Conservation (phyloP, 2,329 filamentous ascomycete genomes). For the Paraphaeosphaeria minitans region DNA sequence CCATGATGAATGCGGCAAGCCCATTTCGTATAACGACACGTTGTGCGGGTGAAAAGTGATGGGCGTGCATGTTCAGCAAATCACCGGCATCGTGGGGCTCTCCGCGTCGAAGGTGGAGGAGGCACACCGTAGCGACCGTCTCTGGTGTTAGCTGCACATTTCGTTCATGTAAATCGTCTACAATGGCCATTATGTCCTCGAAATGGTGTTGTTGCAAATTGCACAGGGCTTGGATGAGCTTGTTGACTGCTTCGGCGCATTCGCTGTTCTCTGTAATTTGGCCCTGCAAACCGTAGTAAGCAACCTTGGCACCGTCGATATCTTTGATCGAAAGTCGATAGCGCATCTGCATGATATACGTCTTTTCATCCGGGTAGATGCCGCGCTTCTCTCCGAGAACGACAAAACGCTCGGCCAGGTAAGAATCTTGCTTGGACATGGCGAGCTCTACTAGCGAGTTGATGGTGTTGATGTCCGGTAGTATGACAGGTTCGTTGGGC, state of each 20-base stretch:
- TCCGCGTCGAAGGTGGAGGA: constrained; percentile 74
- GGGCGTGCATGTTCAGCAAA: constrained; percentile 75
- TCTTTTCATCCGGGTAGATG: constrained; percentile 70
- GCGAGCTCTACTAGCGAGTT: constrained; percentile 78
- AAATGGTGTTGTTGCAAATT: constrained; percentile 65
- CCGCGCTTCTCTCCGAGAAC: constrained; percentile 67
- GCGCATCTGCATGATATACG: constrained; percentile 75
- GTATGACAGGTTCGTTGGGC: constrained; percentile 36
- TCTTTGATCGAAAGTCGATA: constrained; percentile 77
- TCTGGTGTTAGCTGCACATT: constrained; percentile 71
- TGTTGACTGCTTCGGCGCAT: constrained; percentile 70
- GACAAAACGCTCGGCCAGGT: constrained; percentile 75
- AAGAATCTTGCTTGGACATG: constrained; percentile 69
- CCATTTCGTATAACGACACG: constrained; percentile 68
- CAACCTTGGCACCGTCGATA: constrained; percentile 68
- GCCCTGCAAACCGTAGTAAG: constrained; percentile 67
- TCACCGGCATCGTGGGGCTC: constrained; percentile 82
- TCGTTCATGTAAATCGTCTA: constrained; percentile 73
- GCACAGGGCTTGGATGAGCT: constrained; percentile 73
- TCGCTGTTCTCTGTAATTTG: constrained; percentile 62
- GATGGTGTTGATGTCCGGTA: constrained; percentile 72
- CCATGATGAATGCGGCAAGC: constrained; percentile 71
- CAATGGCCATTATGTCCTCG: constrained; percentile 72
- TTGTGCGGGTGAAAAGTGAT: constrained; percentile 72
- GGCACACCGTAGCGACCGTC: constrained; percentile 75